Evolutionary conservation across 495 filamentous ascomycete species (phyloP).

Genomic region (Penicillium argentinense): DNA sequence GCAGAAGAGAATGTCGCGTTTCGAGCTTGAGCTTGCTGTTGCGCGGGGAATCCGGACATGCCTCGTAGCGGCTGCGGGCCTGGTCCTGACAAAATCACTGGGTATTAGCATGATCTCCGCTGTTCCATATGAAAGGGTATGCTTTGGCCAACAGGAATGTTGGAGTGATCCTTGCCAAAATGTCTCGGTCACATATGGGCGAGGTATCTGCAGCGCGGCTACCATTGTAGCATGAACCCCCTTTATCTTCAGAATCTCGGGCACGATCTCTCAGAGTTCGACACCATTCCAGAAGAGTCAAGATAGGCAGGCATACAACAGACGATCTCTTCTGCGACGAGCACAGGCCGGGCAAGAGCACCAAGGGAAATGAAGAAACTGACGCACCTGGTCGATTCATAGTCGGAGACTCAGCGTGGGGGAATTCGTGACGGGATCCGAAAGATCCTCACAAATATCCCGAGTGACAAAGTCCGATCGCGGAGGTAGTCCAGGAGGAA

Average conservation of each 20-base stretch:
- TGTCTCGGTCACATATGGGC: slow-evolving; percentile 32
- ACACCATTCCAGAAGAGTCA: neutral
- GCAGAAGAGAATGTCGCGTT: slow-evolving; percentile 56
- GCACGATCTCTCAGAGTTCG: neutral
- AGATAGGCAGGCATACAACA: neutral
- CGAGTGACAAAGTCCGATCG: slow-evolving; percentile 2
- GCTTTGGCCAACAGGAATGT: slow-evolving; percentile 21
- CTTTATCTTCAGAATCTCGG: neutral
- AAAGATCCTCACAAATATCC: slow-evolving; percentile 11
- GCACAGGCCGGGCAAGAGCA: slow-evolving; percentile 9
- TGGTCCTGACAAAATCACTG: slow-evolving; percentile 48
- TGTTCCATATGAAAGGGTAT: slow-evolving; percentile 9
- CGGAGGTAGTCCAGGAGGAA: slow-evolving; percentile 13
- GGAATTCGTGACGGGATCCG: neutral
- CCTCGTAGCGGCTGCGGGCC: slow-evolving; percentile 68
- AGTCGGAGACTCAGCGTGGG: slow-evolving; percentile 6
- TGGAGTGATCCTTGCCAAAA: slow-evolving; percentile 18
- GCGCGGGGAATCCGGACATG: slow-evolving; percentile 68
- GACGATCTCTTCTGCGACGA: slow-evolving; percentile 9
- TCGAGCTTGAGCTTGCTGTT: slow-evolving; percentile 64
- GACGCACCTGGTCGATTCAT: slow-evolving; percentile 50
- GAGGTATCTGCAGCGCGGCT: slow-evolving; percentile 17
- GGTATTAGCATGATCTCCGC: slow-evolving; percentile 29
- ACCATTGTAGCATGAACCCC: slow-evolving; percentile 25
- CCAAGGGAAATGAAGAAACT: slow-evolving; percentile 22